Conservation (phyloP, 2,329 filamentous ascomycete genomes). For the Xylariaceae sp. region DNA sequence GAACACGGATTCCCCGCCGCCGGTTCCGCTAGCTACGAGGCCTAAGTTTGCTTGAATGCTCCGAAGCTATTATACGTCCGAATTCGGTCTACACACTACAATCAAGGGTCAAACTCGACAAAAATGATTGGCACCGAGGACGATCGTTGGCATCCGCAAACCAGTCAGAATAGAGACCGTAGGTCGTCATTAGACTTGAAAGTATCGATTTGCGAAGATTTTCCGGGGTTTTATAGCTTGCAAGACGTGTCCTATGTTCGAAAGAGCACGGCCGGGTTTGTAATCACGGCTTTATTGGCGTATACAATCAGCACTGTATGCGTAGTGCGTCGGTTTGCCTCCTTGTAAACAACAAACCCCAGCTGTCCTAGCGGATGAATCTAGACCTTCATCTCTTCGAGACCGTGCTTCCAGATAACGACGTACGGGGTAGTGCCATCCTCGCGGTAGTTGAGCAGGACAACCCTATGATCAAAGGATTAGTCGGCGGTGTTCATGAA, state of each 20-base stretch:
- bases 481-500: conserved; percentile 7
- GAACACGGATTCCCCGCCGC: conserved; percentile 40
- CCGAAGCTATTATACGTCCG: neutral
- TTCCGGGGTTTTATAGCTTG: conserved; percentile 8
- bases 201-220: conserved; percentile 15
- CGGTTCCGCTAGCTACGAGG: conserved; percentile 47
- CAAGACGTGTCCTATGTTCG: conserved; percentile 15
- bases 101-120: neutral
- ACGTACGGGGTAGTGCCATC: conserved; percentile 88
- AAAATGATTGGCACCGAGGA: neutral
- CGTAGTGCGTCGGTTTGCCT: conserved; percentile 20
- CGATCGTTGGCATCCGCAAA: neutral
- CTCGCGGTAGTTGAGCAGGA: conserved; percentile 96
- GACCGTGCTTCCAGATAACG: conserved; percentile 91
- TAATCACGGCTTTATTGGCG: conserved; percentile 16
- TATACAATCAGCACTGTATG: conserved; percentile 15
- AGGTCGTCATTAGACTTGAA: neutral
- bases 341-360: conserved; percentile 4
- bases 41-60: conserved; percentile 36
- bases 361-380: neutral
- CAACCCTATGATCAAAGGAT: conserved; percentile 52
- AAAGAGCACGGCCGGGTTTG: conserved; percentile 21
- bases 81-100: neutral
- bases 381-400: conserved; percentile 89
- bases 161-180: neutral